Evolutionary conservation across 345 rosid genomes (phyloP).

Genomic region (Dimocarpus longan): DNA sequence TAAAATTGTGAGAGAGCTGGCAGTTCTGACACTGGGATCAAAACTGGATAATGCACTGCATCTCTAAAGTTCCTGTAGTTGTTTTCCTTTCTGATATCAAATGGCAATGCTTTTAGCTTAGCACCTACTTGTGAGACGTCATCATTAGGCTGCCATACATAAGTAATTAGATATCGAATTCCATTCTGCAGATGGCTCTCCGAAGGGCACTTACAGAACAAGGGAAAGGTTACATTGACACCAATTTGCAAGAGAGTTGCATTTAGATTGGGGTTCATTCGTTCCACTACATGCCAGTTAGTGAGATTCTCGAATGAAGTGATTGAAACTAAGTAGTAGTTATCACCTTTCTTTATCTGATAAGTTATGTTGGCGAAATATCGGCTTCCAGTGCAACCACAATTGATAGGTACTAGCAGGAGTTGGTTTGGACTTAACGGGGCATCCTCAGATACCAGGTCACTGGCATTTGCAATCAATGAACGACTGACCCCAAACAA

Average conservation of each 20-base stretch:
- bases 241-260: constrained; percentile 44
- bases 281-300: constrained; percentile 44
- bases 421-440: constrained; percentile 49
- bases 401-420: constrained; percentile 53
- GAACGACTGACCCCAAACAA: constrained; percentile 42
- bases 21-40: constrained; percentile 54
- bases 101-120: constrained; percentile 43
- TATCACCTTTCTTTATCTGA: constrained; percentile 52
- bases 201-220: constrained; percentile 67
- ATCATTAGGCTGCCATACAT: constrained; percentile 57
- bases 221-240: constrained; percentile 46
- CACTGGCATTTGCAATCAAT: constrained; percentile 46
- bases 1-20: constrained; percentile 42
- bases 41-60: constrained; percentile 41
- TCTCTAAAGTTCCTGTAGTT: constrained; percentile 36
- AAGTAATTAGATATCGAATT: constrained; percentile 44
- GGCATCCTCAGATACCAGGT: constrained; percentile 46
- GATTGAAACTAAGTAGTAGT: constrained; percentile 46
- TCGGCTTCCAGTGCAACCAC: constrained; percentile 49
- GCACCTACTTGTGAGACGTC: constrained; percentile 39
- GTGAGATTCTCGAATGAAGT: constrained; percentile 50
- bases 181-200: constrained; percentile 32
- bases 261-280: constrained; percentile 38
- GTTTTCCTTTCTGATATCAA: constrained; percentile 44
- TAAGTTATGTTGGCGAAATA: constrained; percentile 58